phyloP scores from a whole-genome alignment of 2,329 filamentous ascomycete species.

The Cladosporium sp. region DNA sequence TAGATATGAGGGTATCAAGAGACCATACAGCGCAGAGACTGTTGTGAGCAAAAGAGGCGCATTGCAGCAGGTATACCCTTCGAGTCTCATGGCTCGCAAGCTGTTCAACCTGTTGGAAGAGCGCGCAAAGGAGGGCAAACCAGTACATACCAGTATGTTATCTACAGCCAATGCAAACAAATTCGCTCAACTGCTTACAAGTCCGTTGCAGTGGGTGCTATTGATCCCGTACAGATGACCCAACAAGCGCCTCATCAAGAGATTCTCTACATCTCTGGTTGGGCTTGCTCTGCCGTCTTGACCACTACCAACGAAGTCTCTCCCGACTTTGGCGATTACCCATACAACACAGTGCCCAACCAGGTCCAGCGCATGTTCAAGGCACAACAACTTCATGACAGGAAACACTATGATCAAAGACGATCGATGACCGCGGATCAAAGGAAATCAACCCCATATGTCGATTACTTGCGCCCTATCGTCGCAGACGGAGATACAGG shows the following conservation, averaged over 20 bases:
- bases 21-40: slow-evolving; percentile 85
- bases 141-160: slow-evolving; percentile 83
- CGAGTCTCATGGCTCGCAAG: slow-evolving; percentile 91
- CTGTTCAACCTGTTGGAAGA: slow-evolving; percentile 85
- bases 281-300: slow-evolving; percentile 91
- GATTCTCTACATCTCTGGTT: slow-evolving; percentile 91
- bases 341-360: slow-evolving; percentile 97
- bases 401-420: slow-evolving; percentile 86
- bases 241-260: slow-evolving; percentile 96
- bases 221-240: slow-evolving; percentile 99
- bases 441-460: slow-evolving; percentile 71
- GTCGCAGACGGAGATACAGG: slow-evolving; percentile 94
- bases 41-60: slow-evolving; percentile 91
- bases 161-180: not conserved
- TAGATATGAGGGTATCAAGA: slow-evolving; percentile 82
- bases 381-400: slow-evolving; percentile 93
- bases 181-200: not conserved
- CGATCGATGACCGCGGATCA: slow-evolving; percentile 72
- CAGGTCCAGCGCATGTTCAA: slow-evolving; percentile 95
- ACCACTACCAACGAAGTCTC: slow-evolving; percentile 96
- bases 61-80: slow-evolving; percentile 81
- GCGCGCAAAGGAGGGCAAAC: slow-evolving; percentile 71
- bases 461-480: slow-evolving; percentile 91
- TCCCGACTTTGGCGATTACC: slow-evolving; percentile 96
- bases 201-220: slow-evolving; percentile 71